Percentiles rank a stretch among this genome's conserved stretches.
Evolutionary conservation across 345 rosid species (phyloP).

Genomic region (Raphanus raphanistrum): DNA sequence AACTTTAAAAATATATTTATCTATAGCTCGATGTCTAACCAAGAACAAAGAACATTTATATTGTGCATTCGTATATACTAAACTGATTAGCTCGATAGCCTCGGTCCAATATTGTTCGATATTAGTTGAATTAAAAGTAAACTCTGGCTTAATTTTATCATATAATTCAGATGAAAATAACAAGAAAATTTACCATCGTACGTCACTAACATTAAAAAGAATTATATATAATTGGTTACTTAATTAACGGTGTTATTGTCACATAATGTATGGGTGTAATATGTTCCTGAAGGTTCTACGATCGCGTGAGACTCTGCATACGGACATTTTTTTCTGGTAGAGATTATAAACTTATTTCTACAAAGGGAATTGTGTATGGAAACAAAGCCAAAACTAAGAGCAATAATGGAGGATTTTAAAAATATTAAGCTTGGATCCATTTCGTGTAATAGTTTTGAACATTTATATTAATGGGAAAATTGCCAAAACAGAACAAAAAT

Average conservation of each 20-base stretch:
- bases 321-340: background rate
- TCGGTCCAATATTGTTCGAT: background rate
- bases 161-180: background rate
- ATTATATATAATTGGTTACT: background rate
- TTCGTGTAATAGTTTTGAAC: background rate
- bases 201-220: background rate
- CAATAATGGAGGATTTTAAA: background rate
- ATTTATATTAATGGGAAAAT: background rate
- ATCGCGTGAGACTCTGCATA: background rate
- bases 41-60: background rate
- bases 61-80: background rate
- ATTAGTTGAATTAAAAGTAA: background rate
- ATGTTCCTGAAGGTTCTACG: background rate
- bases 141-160: background rate
- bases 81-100: background rate
- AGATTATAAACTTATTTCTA: background rate
- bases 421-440: background rate
- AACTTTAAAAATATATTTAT: background rate
- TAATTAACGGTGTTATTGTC: background rate
- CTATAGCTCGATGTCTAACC: background rate
- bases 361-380: background rate
- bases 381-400: background rate
- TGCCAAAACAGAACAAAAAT: no score
- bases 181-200: background rate
- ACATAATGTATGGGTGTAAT: background rate